Percentiles rank a stretch among this genome's conserved stretches.
These are phyloP conservation scores for Ganoderma sp. DNA, from an alignment of 1,284 basidiomycete genomes.

Conservation along the genomic window DNA sequence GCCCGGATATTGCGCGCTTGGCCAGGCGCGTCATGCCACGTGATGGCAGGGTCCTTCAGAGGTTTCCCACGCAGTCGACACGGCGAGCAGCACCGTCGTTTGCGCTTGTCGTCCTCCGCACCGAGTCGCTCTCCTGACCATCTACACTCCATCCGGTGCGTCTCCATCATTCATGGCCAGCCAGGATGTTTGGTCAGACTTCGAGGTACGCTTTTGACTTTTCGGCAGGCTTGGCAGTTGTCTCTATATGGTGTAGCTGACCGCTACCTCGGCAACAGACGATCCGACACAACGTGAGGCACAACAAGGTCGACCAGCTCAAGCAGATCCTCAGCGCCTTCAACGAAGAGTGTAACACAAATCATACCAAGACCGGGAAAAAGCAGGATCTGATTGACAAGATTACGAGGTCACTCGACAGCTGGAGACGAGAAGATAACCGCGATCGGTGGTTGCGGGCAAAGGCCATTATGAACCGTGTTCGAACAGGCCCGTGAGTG, in stretches of 20 bases:
- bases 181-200: constrained; percentile 62
- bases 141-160: constrained; percentile 25
- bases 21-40: constrained; percentile 29
- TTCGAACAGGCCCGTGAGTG: constrained; percentile 65
- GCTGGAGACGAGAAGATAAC: constrained; percentile 59
- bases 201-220: constrained; percentile 53
- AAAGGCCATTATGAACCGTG: constrained; percentile 64
- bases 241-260: constrained; percentile 15
- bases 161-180: constrained; percentile 47
- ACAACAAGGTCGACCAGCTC: constrained; percentile 77
- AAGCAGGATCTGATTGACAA: constrained; percentile 84
- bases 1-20: constrained; percentile 16
- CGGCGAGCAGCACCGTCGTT: constrained; percentile 25
- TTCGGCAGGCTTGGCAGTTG: constrained; percentile 24
- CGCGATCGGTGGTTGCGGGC: constrained; percentile 71
- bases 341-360: constrained; percentile 74
- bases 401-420: constrained; percentile 60
- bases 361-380: constrained; percentile 77
- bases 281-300: constrained; percentile 53
- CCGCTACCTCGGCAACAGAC: constrained; percentile 42
- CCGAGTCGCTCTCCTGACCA: constrained; percentile 20
- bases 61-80: constrained; percentile 28
- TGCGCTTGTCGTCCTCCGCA: constrained; percentile 25
- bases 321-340: constrained; percentile 76
- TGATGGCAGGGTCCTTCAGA: constrained; percentile 17